Conservation (phyloP, 1,284 basidiomycete genomes). For the Schizopora paradoxa region DNA sequence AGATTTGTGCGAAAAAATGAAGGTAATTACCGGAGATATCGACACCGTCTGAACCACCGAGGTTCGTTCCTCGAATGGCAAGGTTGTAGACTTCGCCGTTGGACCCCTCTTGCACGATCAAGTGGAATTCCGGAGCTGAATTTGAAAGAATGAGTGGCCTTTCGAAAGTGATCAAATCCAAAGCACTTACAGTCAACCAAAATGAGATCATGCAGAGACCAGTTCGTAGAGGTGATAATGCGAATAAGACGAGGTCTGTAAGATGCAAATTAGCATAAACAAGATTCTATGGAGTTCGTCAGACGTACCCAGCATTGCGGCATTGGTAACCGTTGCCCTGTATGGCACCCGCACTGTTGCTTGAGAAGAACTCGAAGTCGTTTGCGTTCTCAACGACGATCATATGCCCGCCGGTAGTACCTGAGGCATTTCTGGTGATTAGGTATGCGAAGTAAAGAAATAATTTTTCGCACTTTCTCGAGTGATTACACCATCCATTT, state of each 20-base stretch:
- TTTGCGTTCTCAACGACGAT: slow-evolving; percentile 30
- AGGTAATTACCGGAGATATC: slow-evolving; percentile 29
- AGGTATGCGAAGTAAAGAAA: neutral
- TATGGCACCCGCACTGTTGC: slow-evolving; percentile 32
- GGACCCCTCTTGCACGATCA: slow-evolving; percentile 29
- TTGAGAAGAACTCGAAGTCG: slow-evolving; percentile 35
- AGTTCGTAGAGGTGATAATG: slow-evolving; percentile 29
- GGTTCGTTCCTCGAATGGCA: slow-evolving; percentile 32
- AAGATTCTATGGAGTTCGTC: neutral
- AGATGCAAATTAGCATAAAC: neutral
- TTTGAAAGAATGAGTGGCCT: neutral
- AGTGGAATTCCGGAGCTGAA: slow-evolving; percentile 33
- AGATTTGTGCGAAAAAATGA: neutral
- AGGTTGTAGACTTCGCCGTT: slow-evolving; percentile 35
- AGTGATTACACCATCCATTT: slow-evolving; percentile 26
- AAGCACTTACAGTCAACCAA: slow-evolving; percentile 29
- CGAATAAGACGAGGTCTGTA: slow-evolving; percentile 30
- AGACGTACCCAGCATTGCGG: slow-evolving; percentile 30
- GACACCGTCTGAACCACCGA: slow-evolving; percentile 33
- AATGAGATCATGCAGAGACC: slow-evolving; percentile 33
- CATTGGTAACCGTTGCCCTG: slow-evolving; percentile 31
- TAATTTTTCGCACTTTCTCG: slow-evolving; percentile 12
- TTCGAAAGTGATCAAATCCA: neutral
- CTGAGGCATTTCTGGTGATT: slow-evolving; percentile 13
- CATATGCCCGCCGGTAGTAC: slow-evolving; percentile 30